Evolutionary conservation across 2,329 filamentous ascomycete species (phyloP), one percentile per base, ranked within the genome.

Genomic region (Coniochaeta sp.): DNA sequence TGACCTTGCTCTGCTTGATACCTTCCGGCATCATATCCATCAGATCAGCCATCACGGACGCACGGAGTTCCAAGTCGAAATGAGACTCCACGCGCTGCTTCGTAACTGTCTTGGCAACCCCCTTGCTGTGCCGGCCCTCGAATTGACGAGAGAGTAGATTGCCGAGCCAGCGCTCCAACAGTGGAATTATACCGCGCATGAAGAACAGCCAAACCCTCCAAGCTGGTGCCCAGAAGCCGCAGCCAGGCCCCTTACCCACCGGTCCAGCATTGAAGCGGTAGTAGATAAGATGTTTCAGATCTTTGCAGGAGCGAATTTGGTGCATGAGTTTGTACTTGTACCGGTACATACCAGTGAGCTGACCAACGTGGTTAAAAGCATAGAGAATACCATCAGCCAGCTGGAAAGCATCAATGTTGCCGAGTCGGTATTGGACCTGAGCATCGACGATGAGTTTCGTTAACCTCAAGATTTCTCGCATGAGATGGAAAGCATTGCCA

Each of bases 311-410:
- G 68, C 95, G 91, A 68, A 99, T 99, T 75, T 99, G 95, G 73
- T 99, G 95, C 95, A 99, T 99, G 60, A 99, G 82, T 81, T 99
- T 99, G 81, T 99, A 99, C 81, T 99, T 99, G 84, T 99, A 99
- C 62, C 95, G 89, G 77, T 99, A 99, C 95, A 99, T 99, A 72
- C 95, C 95, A 17, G 95, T 99, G 63, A 99, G 81, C 75, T 99
- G 96, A 63, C 95, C 95, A 60, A 99, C 95, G 68, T 99, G 95
- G 76, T 99, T 99, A 79, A 99, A 99, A 19, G 95, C 96, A 68
- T 99, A 99, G n/a, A 98, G 81, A 60, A 99, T 99, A 74, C 95
- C 95, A 74, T 99, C 95, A 3, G 95, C 95, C 65, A 99, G 87
- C 74, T 99, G 95, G 80, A 99, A 99, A 40, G 96, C 95, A 74